Evolutionary conservation across 2,329 filamentous ascomycete genomes (phyloP).

Genomic region (Fusarium paranaense): DNA sequence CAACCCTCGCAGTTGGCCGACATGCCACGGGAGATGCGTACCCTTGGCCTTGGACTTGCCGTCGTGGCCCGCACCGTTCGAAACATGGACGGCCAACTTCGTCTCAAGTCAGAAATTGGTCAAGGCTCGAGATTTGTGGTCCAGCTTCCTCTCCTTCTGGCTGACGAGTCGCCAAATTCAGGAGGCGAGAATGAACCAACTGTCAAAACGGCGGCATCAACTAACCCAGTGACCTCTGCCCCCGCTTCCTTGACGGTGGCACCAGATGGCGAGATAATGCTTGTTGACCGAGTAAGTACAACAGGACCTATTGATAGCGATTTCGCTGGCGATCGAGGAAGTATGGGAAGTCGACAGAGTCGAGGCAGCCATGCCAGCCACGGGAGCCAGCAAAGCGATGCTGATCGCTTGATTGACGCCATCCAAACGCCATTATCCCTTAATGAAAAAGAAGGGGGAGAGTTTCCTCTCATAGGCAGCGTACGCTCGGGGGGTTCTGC

Average conservation of each 20-base stretch:
- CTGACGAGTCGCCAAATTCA: conserved; percentile 49
- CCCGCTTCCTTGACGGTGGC: conserved; percentile 43
- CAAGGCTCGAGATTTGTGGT: conserved; percentile 87
- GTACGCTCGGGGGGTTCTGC: conserved; percentile 25
- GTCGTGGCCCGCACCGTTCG: conserved; percentile 86
- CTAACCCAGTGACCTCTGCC: conserved; percentile 32
- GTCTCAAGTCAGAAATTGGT: conserved; percentile 84
- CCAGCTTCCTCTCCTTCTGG: conserved; percentile 79
- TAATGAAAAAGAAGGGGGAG: conserved; percentile 49
- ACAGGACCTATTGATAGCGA: conserved; percentile 26
- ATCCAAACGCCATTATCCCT: conserved; percentile 70
- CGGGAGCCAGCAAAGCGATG: conserved; percentile 69
- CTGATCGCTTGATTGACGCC: conserved; percentile 78
- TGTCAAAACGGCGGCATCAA: conserved; percentile 11
- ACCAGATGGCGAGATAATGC: conserved; percentile 67
- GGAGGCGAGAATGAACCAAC: conserved; percentile 12
- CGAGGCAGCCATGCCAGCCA: conserved; percentile 54
- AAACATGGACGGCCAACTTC: conserved; percentile 91
- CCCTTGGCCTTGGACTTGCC: conserved; percentile 85
- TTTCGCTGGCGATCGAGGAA: conserved; percentile 21
- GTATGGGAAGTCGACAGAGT: conserved; percentile 48
- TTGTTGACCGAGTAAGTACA: conserved; percentile 63
- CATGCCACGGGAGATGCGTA: conserved; percentile 52
- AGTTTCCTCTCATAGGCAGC: conserved; percentile 43
- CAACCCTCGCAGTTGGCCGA: conserved; percentile 40